Evolutionary conservation across 192 early-diverging fungal genomes (phyloP).

Genomic region (Dispira simplex): DNA sequence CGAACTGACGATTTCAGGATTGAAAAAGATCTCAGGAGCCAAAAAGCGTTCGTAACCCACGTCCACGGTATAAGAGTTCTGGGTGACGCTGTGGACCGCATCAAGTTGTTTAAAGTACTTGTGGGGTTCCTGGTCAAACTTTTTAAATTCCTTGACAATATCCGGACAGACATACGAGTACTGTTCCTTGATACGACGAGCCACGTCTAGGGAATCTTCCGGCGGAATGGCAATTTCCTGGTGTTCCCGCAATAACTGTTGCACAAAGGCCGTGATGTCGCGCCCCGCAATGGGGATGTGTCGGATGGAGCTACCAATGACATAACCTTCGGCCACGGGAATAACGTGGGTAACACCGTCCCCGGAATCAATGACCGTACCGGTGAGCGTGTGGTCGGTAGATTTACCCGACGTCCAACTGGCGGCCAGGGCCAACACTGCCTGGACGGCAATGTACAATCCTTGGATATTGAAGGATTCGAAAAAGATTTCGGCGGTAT

Average conservation of each 20-base stretch:
- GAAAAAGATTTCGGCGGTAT: constrained; percentile 98
- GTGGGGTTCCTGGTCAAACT: constrained; percentile 76
- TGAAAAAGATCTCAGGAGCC: constrained; percentile 99
- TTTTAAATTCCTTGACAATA: constrained; percentile 93
- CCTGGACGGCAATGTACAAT: constrained; percentile 98
- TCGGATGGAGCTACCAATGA: constrained; percentile 95
- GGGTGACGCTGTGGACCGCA: constrained; percentile 65
- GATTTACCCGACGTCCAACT: constrained; percentile 81
- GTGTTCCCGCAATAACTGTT: constrained; percentile 93
- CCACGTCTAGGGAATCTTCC: constrained; percentile 85
- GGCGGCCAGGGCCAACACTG: constrained; percentile 92
- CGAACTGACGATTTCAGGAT: constrained; percentile 92
- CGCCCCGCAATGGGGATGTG: constrained; percentile 97
- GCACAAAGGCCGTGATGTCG: constrained; percentile 95
- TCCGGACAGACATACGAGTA: constrained; percentile 86
- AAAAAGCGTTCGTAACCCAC: constrained; percentile 98
- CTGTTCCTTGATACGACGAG: constrained; percentile 91
- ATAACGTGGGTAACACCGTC: constrained; percentile 99
- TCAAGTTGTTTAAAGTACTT: constrained; percentile 2
- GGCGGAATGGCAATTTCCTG: constrained; percentile 89
- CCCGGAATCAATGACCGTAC: constrained; percentile 96
- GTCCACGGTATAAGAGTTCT: constrained; percentile 79
- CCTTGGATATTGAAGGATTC: constrained; percentile 98
- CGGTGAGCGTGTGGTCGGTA: constrained; percentile 78
- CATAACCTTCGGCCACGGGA: constrained; percentile 96